A percentile compares a stretch with the other conserved stretches of the same genome.
These are phyloP conservation scores for Colletotrichum salicis DNA, from an alignment of 2,329 filamentous ascomycete species.

Conservation along the genomic window DNA sequence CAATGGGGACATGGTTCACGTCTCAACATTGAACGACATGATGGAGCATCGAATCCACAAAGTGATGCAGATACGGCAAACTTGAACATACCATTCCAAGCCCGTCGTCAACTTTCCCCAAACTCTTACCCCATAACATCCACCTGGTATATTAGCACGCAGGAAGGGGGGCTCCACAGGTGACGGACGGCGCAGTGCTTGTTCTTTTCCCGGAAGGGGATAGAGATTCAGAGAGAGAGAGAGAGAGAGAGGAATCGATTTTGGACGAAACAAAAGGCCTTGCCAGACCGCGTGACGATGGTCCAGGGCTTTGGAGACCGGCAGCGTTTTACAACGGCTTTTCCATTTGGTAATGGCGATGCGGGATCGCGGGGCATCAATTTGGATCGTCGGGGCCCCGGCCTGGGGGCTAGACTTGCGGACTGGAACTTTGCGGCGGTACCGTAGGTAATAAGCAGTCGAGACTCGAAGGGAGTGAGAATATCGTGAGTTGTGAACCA, in stretches of 20 bases:
- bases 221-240: neutral
- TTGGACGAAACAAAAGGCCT: conserved; percentile 33
- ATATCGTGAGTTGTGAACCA: neutral
- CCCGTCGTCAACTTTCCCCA: neutral
- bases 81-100: neutral
- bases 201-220: neutral
- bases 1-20: neutral
- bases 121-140: conserved; percentile 1
- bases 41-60: neutral
- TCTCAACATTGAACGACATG: neutral
- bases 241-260: neutral
- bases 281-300: conserved; percentile 25
- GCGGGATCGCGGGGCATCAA: conserved; percentile 26
- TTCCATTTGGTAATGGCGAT: conserved; percentile 35
- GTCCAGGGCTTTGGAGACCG: conserved; percentile 15
- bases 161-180: conserved; percentile 14
- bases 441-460: too few relatives aligned
- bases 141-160: conserved; percentile 18
- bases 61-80: neutral
- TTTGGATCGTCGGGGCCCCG: conserved; percentile 22
- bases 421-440: neutral
- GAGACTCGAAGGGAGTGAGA: neutral
- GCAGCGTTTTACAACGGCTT: conserved; percentile 34
- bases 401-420: conserved; percentile 1
- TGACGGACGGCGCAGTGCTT: conserved; percentile 11